Evolutionary conservation across 257 asterid genomes (phyloP), one percentile per base, ranked within the genome.

Genomic region (Asclepias syriaca): DNA sequence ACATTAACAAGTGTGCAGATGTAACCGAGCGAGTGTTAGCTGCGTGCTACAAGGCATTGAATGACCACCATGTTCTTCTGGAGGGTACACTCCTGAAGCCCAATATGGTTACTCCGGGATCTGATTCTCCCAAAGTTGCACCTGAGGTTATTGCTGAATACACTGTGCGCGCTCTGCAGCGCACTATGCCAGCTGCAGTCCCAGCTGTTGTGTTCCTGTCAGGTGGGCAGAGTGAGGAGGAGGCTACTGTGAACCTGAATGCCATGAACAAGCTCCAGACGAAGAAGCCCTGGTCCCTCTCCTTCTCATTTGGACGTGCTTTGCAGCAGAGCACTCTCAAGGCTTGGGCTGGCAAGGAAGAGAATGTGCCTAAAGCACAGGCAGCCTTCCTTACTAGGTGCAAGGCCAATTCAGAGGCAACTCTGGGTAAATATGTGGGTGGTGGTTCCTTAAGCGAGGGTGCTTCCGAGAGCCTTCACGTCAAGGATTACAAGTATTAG

Each of bases 141-240:
- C 90, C 90, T 0, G 96, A 89, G 70, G 88, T 87, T 3, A 60
- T 92, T 13, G 98, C 98, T 10, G 96, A 87, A 77, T 75, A 89
- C 86, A 90, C 98, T 0, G 94, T 93, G 5, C 90, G 93, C 60
- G 93, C 98, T 39, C 66, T 93, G 83, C 97, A 89, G 71, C 89
- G 98, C 65, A 93, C 98, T 6, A 85, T 93, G 98, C 98, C 98
- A 2, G 64, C 88, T 67, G 98, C 98, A 6, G 98, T 93, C 18
- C 98, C 98, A 0, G 98, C 96, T 6, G 97, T 90, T 0, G 98
- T 93, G 72, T 93, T 93, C 75, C 77, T 92, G 74, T 92, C 98
- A 6, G 98, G 98, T 68, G 98, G 98, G 18, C 98, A 92, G 86
- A 92, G 98, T 34, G 96, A 92, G 79, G 98, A 92, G 69, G 92